Conservation (phyloP, 306 rosid species). For the Trifolium pratense region DNA sequence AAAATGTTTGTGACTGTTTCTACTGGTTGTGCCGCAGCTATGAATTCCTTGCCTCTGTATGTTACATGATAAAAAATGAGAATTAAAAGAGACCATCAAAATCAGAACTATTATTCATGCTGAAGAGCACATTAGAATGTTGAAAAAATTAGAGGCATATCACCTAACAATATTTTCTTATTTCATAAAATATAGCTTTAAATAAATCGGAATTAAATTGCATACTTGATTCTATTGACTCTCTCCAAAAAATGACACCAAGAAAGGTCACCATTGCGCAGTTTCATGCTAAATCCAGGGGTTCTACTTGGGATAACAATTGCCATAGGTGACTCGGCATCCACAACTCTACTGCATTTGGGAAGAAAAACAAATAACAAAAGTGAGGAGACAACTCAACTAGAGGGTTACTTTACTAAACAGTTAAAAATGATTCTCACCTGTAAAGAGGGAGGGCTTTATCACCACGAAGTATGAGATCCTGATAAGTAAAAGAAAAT, state of each 20-base stretch:
- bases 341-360: conserved; percentile 86
- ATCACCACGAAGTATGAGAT: conserved; percentile 85
- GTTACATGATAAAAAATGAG: conserved; percentile 35
- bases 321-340: conserved; percentile 81
- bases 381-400: conserved; percentile 42
- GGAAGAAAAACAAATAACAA: conserved; percentile 42
- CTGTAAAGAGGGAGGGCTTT: conserved; percentile 85
- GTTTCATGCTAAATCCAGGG: conserved; percentile 60
- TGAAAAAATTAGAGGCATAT: conserved; percentile 11
- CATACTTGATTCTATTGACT: conserved; percentile 68
- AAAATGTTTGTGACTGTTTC: conserved; percentile 79
- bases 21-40: conserved; percentile 66
- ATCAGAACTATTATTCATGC: conserved; percentile 17
- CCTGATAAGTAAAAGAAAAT: conserved; percentile 51
- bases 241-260: conserved; percentile 82
- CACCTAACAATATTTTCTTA: conserved; percentile 30
- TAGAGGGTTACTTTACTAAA: conserved; percentile 15
- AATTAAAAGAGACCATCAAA: conserved; percentile 25
- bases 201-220: conserved; percentile 32
- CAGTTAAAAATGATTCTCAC: conserved; percentile 50
- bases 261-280: conserved; percentile 76
- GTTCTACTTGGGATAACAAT: conserved; percentile 68
- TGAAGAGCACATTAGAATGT: conserved; percentile 13
- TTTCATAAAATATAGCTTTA: conserved; percentile 1
- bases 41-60: conserved; percentile 79